phyloP scores from a whole-genome alignment of 2,329 filamentous ascomycete genomes.

The Colletotrichum falcatum region DNA sequence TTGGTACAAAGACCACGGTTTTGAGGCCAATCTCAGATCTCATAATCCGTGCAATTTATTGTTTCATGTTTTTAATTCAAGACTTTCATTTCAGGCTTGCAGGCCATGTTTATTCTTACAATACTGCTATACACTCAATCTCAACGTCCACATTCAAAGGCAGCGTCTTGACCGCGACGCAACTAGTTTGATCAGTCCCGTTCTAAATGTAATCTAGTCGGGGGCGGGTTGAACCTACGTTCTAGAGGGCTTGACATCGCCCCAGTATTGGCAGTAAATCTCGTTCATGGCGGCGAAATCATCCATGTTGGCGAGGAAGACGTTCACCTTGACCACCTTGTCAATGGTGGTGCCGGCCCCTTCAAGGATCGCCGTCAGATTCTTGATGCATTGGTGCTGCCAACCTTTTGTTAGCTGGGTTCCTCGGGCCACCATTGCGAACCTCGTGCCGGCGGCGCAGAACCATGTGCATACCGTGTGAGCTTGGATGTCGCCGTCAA shows the following conservation, averaged over 20 bases:
- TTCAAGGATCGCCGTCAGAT: conserved; percentile 76
- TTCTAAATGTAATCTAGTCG: not conserved
- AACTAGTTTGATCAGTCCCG: conserved; percentile 41
- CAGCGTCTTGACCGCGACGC: conserved; percentile 51
- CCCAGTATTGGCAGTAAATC: conserved; percentile 78
- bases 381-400: conserved; percentile 74
- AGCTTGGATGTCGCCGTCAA: conserved; percentile 73
- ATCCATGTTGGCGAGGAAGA: conserved; percentile 80
- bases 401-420: not conserved
- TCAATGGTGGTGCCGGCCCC: conserved; percentile 74
- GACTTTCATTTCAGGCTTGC: not conserved
- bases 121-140: conserved; percentile 51
- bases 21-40: too few relatives aligned
- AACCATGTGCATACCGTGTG: conserved; percentile 62
- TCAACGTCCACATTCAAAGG: conserved; percentile 50
- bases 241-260: conserved; percentile 58
- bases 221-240: conserved; percentile 50
- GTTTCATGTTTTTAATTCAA: not conserved
- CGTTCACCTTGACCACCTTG: conserved; percentile 78
- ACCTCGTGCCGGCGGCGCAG: not conserved
- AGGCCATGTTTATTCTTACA: conserved; percentile 33
- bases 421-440: not conserved
- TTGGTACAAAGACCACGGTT: not conserved
- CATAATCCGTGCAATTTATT: not conserved
- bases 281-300: conserved; percentile 82